Base-by-base conservation (phyloP, 768 basidiomycete species). In the Gloeostereum incarnatum region DNA sequence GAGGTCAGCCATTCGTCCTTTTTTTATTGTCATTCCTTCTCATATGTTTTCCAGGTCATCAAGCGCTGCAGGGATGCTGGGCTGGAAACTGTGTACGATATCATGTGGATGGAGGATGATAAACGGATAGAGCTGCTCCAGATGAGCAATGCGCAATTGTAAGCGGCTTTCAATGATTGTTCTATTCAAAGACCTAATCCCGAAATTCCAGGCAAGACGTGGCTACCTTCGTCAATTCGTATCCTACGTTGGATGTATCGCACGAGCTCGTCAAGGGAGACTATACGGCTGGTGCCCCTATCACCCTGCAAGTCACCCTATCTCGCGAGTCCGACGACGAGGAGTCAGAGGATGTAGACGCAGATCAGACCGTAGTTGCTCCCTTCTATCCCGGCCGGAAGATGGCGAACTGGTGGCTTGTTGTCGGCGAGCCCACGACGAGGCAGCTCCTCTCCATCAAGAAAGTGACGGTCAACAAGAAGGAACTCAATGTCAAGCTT, bases 101-200 rank as follows among this genome's bases (percentile, higher is more conserved):
- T 98, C 45, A 96, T 97, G 88, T 96, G 98, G 57, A 79, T 98
- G 78, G 96, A 98, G 53, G 94, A 97, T 49, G 83, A 86, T 42
- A 71, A 87, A 52, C 75, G 96, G 24, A 86, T 76, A 40, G 65
- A 78, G 38, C 62, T 97, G 17, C 61, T 98, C 20, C 78, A 82
- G 51, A 91, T 99, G 88, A 77, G 81, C 39, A 66, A 80, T 1
- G 64, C 70, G 26, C 86, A 96, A 56, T 89, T 98, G 90, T 90
- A 59, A 45, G 88, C 68, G n/a, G n/a, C 25, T 36, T 10, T 19
- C 19, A n/a, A n/a, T 22, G 13, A 20, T 26, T 20, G 40, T 17
- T 32, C n/a, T 2, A 5, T 32, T 34, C 24, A 42, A 38, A 43
- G 54, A 22, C 58, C 42, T 39, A 19, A 39, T 22, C 25, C 35